A percentile compares a stretch with the other conserved stretches of the same genome.
Evolutionary conservation across 78 protist species (phyloP).

Genomic region (Polysphondylium violaceum): DNA sequence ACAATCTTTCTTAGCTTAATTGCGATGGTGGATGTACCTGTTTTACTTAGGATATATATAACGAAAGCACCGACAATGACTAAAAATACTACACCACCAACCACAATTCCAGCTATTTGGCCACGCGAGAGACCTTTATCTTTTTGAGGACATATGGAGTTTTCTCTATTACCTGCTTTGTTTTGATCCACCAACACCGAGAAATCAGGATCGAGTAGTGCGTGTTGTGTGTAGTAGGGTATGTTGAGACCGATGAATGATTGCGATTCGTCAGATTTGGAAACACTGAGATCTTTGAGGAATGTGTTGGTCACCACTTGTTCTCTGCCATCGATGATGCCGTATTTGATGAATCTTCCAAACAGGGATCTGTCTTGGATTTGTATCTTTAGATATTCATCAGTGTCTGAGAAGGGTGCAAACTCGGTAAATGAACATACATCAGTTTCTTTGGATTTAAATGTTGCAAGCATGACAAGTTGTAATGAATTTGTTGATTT

Average conservation of each 20-base stretch:
- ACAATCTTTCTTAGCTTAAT: no score
- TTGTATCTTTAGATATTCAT: neutral
- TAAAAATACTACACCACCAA: neutral
- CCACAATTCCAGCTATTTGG: slow-evolving; percentile 1
- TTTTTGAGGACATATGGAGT: neutral
- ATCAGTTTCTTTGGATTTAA: neutral
- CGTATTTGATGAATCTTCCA: slow-evolving; percentile 11
- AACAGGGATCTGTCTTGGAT: neutral
- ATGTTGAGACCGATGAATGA: slow-evolving; percentile 12
- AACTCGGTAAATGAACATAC: neutral
- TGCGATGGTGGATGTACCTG: no score
- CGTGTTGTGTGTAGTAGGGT: neutral
- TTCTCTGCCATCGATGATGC: neutral
- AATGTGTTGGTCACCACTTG: neutral
- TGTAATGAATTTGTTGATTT: neutral
- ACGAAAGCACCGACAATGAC: neutral
- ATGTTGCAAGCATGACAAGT: slow-evolving; percentile 27
- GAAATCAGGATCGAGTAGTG: slow-evolving; percentile 19
- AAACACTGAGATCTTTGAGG: neutral
- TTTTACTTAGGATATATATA: neutral
- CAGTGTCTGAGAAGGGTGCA: neutral
- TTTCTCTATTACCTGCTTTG: neutral
- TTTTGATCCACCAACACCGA: slow-evolving; percentile 4
- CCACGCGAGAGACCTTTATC: neutral
- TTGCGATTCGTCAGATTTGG: neutral